Evolutionary conservation across 441 rosid species (phyloP), one percentile per base, ranked within the genome.

Genomic region (Aleurites moluccanus): DNA sequence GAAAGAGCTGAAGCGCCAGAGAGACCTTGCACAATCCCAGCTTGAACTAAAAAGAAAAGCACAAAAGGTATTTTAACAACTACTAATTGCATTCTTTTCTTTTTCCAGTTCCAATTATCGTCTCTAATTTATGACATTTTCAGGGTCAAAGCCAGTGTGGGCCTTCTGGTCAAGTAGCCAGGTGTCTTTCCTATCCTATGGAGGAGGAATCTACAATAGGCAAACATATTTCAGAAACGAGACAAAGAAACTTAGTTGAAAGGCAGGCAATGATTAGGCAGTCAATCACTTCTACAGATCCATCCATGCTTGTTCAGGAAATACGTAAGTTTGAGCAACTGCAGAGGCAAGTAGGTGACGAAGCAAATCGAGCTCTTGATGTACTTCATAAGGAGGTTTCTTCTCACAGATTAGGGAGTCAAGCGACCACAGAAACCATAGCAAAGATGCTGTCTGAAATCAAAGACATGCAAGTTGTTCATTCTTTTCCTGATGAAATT

Each of bases 1-100:
- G 93, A 93, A 83, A 81, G 98, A 92, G 85, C 83, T 94, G 76
- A 94, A 94, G 85, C 95, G 95, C 68, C 92, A 94, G 80, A 94
- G 97, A 87, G 98, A 94, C 86, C 81, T 83, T 75, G 97, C 92
- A 71, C 86, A 94, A 73, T 86, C 95, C 63, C 89, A 88, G 69
- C 95, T 90, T 79, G 92, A 90, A 79, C 82, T 76, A 69, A 91
- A 91, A 89, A 89, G 88, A 85, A 92, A 84, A 76, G 80, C 83
- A 56, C 78, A 81, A 53, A 94, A 91, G 97, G 98, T 94, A 38
- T 49, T 70, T 13, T 27, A 53, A 20, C 65, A 64, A 69, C 38
- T 66, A 72, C 45, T 23, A 5, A 5, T 35, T 56, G 27, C 25
- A 50, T 79, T 53, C 47, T 42, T 57, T 35, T 62, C 28, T 62